phyloP scores from a whole-genome alignment of 805 yeast species.

The Candida nitratophila region DNA sequence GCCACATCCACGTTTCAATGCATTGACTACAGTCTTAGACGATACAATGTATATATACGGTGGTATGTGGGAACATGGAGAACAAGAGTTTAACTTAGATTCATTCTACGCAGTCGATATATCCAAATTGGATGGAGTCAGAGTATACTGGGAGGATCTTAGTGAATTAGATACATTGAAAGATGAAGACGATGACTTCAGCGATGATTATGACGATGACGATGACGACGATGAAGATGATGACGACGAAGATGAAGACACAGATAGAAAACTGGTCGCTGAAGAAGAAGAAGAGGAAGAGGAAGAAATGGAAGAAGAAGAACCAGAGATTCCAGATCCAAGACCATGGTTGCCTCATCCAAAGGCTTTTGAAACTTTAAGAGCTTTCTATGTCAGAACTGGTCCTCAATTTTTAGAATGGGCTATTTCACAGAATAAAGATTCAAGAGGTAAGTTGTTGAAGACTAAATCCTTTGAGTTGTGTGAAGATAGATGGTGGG shows the following conservation, averaged over 20 bases:
- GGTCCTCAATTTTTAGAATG: slow-evolving; percentile 86
- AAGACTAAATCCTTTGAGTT: slow-evolving; percentile 85
- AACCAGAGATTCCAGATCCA: slow-evolving; percentile 75
- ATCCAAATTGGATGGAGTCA: slow-evolving; percentile 81
- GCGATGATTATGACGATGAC: slow-evolving; percentile 58
- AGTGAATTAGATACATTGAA: slow-evolving; percentile 45
- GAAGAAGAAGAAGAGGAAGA: slow-evolving; percentile 47
- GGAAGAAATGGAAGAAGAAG: slow-evolving; percentile 52
- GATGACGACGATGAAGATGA: slow-evolving; percentile 66
- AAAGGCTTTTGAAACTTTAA: slow-evolving; percentile 78
- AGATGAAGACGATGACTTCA: slow-evolving; percentile 59
- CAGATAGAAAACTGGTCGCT: slow-evolving; percentile 33
- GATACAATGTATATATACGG: slow-evolving; percentile 77
- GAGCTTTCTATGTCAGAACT: slow-evolving; percentile 79
- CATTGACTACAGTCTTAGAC: slow-evolving; percentile 77
- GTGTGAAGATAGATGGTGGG: slow-evolving; percentile 97
- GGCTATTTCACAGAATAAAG: slow-evolving; percentile 83
- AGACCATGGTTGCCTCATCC: slow-evolving; percentile 98
- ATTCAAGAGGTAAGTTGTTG: slow-evolving; percentile 82
- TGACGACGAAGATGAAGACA: slow-evolving; percentile 35
- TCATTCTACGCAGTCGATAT: slow-evolving; percentile 82
- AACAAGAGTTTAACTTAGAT: slow-evolving; percentile 76
- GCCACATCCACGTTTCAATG: slow-evolving; percentile 88
- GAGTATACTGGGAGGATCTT: slow-evolving; percentile 85
- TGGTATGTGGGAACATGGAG: slow-evolving; percentile 86